Base-by-base conservation (phyloP, 2,329 filamentous ascomycete genomes). In the Cladosporium sphaerospermum region DNA sequence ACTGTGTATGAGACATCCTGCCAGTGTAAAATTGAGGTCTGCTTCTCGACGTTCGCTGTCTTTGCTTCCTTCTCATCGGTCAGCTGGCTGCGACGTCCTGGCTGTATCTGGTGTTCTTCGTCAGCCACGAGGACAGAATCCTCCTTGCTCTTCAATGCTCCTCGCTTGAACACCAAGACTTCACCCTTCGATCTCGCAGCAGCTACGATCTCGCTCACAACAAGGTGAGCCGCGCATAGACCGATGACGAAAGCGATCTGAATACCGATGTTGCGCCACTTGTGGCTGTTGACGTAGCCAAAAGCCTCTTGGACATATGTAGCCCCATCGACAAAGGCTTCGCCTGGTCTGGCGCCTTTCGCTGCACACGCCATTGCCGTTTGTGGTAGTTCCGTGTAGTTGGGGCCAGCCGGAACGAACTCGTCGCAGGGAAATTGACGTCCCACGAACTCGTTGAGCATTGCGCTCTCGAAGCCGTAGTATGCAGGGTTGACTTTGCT, bases 1-100 rank as follows among this genome's bases (percentile, higher is more conserved):
- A 80, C 76, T 57, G 78, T 78, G 55, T 81, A 82, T 48, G 70
- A 73, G 4, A 83, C 75, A 59, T 82, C 71, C 47, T 74, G 69
- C 80, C 80, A 83, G 3, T 72, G 72, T 9, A 95, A 93, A 55
- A 91, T 82, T 16, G 87, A 86, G 4, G 82, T 89, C 65, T 89
- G 84, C 59, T 75, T 69, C 75, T 80, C 69, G 74, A 80, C 72
- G 37, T 71, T 69, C 4, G 62, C 60, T 39, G 71, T 63, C 3
- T 63, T 65, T 19, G 64, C 62, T 55, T 65, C 69, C 41, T 70
- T 67, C 45, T 69, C 66, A 31, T 66, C 66, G 16, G 59, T 60
- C 2, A 64, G 53, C 13, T 54, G 52, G 13, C 54, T 53, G 8
- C 59, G 33, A 2, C 13, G 40, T 9, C 40, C 40, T 2, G 40